Base-by-base conservation (phyloP, 306 rosid species). In the Arachis stenosperma region DNA sequence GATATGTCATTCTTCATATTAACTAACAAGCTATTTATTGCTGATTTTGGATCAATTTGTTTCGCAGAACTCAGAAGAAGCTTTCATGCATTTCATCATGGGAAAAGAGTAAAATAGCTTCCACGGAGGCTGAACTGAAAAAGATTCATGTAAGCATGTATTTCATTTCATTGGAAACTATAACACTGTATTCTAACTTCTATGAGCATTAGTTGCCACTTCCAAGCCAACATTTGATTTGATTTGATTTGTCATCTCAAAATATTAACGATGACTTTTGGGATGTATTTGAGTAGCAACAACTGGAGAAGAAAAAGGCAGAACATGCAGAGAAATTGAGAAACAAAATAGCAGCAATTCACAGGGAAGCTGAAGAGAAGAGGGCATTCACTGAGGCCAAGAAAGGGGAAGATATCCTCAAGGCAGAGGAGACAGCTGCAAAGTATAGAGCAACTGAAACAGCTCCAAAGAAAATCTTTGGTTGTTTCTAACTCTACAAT, bases 401-500 rank as follows among this genome's bases (percentile, higher is more conserved):
- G 54, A 80, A 81, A 10, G 96, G 89, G 9, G 96, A 88, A 79
- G 98, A 86, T 14, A 36, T 83, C 71, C 89, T 91, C 62, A 95
- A 90, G 85, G 93, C 90, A 17, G 99, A 91, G 81, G 98, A 95
- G 79, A 50, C 41, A 4, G 89, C 93, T 58, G 96, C 99, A 39
- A 95, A 95, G 70, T 78, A 84, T 80, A 88, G 86, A 53, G 97
- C 99, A 67, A 90, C 98, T 39, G 97, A 96, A 82, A 87, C 85
- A 7, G 77, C 82, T 53, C 97, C 99, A 14, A 91, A 81, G 83
- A 95, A 90, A 77, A 75, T 86, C 61, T 55, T 91, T 53, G 78
- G 88, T 47, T 87, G 71, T 41, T 88, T 95, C 67, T 78, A 51
- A 61, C 47, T 41, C 62, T 67, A 17, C 57, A 71, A 53, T 22